Evolutionary conservation across 352 stramenopile genomes (phyloP).

Genomic region (Phytophthora tentaculata): DNA sequence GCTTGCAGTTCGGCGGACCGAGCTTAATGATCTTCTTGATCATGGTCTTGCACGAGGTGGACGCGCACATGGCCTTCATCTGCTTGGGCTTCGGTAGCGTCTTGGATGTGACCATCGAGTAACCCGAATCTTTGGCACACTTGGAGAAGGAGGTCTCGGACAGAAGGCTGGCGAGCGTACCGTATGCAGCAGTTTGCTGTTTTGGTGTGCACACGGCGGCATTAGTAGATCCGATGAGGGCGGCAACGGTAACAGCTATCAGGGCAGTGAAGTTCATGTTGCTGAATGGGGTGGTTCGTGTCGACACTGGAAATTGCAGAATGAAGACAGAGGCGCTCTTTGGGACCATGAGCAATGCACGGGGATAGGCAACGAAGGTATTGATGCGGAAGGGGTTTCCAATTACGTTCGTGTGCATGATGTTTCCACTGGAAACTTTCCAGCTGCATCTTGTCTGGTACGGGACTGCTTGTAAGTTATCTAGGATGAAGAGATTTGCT

Average conservation of each 20-base stretch:
- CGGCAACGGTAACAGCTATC: slow-evolving; percentile 16
- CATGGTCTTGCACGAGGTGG: slow-evolving; percentile 33
- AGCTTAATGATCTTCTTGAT: slow-evolving; percentile 12
- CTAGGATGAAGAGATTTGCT: too few species aligned
- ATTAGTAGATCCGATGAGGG: slow-evolving; percentile 18
- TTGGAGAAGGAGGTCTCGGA: slow-evolving; percentile 27
- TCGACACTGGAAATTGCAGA: background rate
- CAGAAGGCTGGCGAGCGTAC: slow-evolving; percentile 28
- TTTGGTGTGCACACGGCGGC: slow-evolving; percentile 27
- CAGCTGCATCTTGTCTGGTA: too few species aligned
- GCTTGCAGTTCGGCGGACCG: background rate
- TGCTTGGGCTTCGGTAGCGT: slow-evolving; percentile 30
- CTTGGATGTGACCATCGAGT: slow-evolving; percentile 37
- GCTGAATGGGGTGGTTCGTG: background rate
- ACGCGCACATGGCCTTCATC: slow-evolving; percentile 28
- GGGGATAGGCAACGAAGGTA: background rate
- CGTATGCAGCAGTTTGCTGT: slow-evolving; percentile 32
- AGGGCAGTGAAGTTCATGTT: slow-evolving; percentile 30
- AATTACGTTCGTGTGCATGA: too few species aligned
- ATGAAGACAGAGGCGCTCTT: background rate
- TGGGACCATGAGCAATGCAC: background rate
- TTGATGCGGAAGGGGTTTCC: background rate
- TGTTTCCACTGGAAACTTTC: too few species aligned
- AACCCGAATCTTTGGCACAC: slow-evolving; percentile 31
- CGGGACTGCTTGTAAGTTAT: too few species aligned